Conservation (phyloP, 1,139 yeast species). For the Pichia sp. region DNA sequence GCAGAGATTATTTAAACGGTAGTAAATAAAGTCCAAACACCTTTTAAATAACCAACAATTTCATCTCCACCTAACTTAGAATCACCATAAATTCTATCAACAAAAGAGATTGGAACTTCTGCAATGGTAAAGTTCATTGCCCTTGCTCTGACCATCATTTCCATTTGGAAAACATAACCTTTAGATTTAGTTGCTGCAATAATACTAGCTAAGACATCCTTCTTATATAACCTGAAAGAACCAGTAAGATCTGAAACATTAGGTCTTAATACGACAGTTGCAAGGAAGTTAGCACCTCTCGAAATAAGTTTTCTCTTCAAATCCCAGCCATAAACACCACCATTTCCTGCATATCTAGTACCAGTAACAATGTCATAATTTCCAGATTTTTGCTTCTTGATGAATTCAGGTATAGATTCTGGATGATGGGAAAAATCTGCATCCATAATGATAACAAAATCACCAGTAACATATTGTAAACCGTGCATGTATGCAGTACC, state of each 20-base stretch:
- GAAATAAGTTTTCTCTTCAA: slow-evolving; percentile 73
- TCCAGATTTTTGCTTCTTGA: slow-evolving; percentile 57
- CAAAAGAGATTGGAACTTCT: slow-evolving; percentile 75
- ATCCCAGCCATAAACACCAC: slow-evolving; percentile 86
- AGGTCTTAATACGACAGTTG: slow-evolving; percentile 67
- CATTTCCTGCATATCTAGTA: slow-evolving; percentile 74
- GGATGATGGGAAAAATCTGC: slow-evolving; percentile 85
- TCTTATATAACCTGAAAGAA: slow-evolving; percentile 70
- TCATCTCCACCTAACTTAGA: slow-evolving; percentile 79
- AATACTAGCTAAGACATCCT: slow-evolving; percentile 58
- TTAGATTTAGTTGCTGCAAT: slow-evolving; percentile 67
- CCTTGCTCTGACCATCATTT: slow-evolving; percentile 81
- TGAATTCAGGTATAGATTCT: slow-evolving; percentile 70
- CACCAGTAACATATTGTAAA: slow-evolving; percentile 63
- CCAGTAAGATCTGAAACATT: slow-evolving; percentile 74
- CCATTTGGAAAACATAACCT: slow-evolving; percentile 87
- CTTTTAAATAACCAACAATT: slow-evolving; percentile 70
- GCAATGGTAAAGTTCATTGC: slow-evolving; percentile 65
- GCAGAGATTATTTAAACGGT: slow-evolving; percentile 37
- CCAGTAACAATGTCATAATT: slow-evolving; percentile 80
- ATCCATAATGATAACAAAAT: slow-evolving; percentile 77
- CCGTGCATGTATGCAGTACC: slow-evolving; percentile 85
- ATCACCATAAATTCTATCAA: slow-evolving; percentile 76
- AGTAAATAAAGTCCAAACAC: slow-evolving; percentile 65
- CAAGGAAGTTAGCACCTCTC: slow-evolving; percentile 76